A percentile compares a stretch with the other conserved stretches of the same genome.
phyloP scores from a whole-genome alignment of 352 stramenopile genomes.

The Saprolegnia parasitica region DNA sequence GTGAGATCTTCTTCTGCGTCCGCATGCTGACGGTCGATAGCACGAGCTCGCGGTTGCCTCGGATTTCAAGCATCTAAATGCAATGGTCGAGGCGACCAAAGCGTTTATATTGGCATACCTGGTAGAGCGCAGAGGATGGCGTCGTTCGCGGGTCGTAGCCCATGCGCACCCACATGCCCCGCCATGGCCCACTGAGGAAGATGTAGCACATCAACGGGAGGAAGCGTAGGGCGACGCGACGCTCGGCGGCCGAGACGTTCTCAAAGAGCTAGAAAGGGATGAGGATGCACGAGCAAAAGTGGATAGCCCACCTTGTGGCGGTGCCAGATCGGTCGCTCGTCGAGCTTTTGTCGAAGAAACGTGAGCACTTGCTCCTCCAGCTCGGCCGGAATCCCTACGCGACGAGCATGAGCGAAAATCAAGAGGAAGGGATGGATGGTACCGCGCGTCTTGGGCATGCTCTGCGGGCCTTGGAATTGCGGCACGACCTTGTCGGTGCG shows the following conservation, averaged over 20 bases:
- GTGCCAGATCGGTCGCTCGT: conserved; percentile 66
- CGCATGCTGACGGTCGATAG: conserved; percentile 38
- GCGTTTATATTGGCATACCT: conserved; percentile 31
- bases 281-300: background rate
- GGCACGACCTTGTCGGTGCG: conserved; percentile 55
- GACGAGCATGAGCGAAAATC: background rate
- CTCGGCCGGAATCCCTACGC: conserved; percentile 48
- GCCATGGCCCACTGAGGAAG: conserved; percentile 77
- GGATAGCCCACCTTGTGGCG: conserved; percentile 37
- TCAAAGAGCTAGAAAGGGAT: conserved; percentile 42
- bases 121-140: conserved; percentile 48
- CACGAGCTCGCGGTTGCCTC: conserved; percentile 76
- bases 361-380: conserved; percentile 59
- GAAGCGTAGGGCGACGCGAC: conserved; percentile 52
- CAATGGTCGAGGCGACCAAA: background rate
- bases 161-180: conserved; percentile 77
- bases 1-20: background rate
- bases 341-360: conserved; percentile 53
- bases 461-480: conserved; percentile 31
- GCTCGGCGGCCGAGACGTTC: conserved; percentile 53
- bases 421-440: background rate
- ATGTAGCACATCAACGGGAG: conserved; percentile 76
- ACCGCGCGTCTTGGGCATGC: conserved; percentile 25
- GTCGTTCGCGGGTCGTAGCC: conserved; percentile 61
- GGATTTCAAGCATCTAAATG: conserved; percentile 61